phyloP scores from a whole-genome alignment of 345 rosid genomes.

The Cardiospermum halicacabum region DNA sequence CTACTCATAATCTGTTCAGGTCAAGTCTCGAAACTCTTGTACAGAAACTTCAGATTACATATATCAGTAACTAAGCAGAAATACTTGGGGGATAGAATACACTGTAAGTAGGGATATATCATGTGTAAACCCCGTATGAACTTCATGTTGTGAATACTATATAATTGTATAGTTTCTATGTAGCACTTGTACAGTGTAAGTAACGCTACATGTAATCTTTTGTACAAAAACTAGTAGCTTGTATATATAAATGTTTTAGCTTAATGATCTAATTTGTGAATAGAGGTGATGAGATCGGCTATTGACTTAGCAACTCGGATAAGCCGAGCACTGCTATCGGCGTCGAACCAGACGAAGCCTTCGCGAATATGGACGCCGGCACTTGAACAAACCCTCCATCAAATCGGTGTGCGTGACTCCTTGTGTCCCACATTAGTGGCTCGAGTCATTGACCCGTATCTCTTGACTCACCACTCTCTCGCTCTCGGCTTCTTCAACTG shows the following conservation, averaged over 20 bases:
- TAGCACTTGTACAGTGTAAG: slow-evolving; percentile 21
- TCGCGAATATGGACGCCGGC: slow-evolving; percentile 54
- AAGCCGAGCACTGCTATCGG: slow-evolving; percentile 56
- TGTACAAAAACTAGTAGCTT: slow-evolving; percentile 22
- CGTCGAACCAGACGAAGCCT: slow-evolving; percentile 37
- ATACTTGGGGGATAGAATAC: slow-evolving; percentile 4
- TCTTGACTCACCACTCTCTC: slow-evolving; percentile 58
- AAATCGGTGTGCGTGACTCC: slow-evolving; percentile 40
- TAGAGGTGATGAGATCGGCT: slow-evolving; percentile 35
- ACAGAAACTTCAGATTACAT: slow-evolving; percentile 15
- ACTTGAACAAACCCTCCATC: slow-evolving; percentile 62
- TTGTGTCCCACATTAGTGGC: slow-evolving; percentile 66
- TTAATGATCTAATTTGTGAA: background rate
- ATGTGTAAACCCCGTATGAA: slow-evolving; percentile 4
- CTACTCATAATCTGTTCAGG: slow-evolving; percentile 23
- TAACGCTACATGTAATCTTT: slow-evolving; percentile 17
- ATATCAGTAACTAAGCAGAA: slow-evolving; percentile 5
- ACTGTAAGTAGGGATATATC: slow-evolving; percentile 7
- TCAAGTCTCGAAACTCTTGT: slow-evolving; percentile 14
- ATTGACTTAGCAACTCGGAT: slow-evolving; percentile 53
- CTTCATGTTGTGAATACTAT: slow-evolving; percentile 3
- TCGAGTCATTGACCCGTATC: slow-evolving; percentile 69
- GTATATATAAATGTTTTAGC: slow-evolving; percentile 9
- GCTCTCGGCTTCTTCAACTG: slow-evolving; percentile 94
- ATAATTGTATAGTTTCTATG: slow-evolving; percentile 7